Conservation (phyloP, 306 rosid species). For the Cicer pinnatifidum region DNA sequence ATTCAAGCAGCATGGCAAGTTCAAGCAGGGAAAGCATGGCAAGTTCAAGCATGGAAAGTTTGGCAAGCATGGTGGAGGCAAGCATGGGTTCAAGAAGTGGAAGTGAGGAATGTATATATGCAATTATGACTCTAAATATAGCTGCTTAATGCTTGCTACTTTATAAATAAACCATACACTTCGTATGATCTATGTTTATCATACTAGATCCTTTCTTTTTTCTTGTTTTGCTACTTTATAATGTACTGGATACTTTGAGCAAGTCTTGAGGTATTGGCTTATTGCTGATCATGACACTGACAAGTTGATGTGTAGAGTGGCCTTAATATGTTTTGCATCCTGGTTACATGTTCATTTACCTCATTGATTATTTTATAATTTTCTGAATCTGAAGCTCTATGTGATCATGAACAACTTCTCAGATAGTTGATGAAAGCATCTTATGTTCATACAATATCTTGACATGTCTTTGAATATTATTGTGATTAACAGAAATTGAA, state of each 20-base stretch:
- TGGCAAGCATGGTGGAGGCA: conserved; percentile 52
- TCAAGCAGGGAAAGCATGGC: conserved; percentile 48
- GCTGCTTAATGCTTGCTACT: conserved; percentile 39
- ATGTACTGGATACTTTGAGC: neutral
- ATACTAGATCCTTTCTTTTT: conserved; percentile 7
- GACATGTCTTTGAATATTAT: neutral
- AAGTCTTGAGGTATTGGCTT: conserved; percentile 10
- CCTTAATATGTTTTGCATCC: conserved; percentile 15
- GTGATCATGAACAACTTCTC: neutral
- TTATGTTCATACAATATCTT: neutral
- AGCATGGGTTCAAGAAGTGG: conserved; percentile 55
- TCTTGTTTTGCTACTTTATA: neutral
- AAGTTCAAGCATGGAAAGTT: conserved; percentile 51
- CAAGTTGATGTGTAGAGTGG: conserved; percentile 5
- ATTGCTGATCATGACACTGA: conserved; percentile 1
- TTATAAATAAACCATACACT: conserved; percentile 53
- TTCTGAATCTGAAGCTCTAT: neutral
- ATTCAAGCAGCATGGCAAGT: conserved; percentile 45
- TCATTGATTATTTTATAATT: neutral
- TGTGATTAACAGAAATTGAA: too few relatives aligned
- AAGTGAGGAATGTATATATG: conserved; percentile 43
- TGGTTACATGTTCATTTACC: neutral
- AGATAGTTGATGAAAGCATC: neutral
- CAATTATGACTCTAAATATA: conserved; percentile 3
- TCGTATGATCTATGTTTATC: conserved; percentile 15